Base-by-base conservation (phyloP, 345 rosid genomes). In the Corchorus capsularis region DNA sequence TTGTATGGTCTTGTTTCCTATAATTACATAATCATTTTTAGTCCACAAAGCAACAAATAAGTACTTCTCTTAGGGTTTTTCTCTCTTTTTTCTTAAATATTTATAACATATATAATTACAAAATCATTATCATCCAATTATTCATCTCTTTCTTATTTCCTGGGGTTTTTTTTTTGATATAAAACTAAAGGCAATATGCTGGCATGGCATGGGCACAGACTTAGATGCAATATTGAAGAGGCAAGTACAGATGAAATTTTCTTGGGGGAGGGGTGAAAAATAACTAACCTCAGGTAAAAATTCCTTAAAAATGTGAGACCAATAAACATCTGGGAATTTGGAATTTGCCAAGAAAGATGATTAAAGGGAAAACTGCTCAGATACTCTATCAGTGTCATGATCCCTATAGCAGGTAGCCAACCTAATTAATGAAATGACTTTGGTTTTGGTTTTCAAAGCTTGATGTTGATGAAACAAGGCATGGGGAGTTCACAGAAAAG, bases 1-100 rank as follows among this genome's bases (percentile, higher is more conserved):
- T 69, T 63, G 75, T 49, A 56, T 60, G 67, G 69, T 60, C 70
- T 74, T 68, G 22, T 67, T 73, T 47, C 81, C 47, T 72, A 78
- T 82, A 76, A 78, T 81, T 69, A 61, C 76, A 63, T 65, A 67
- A 83, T 83, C 83, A 77, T 74, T 71, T 9, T 61, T 35, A 20
- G 63, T 78, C 72, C 72, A 55, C 56, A 56, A 79, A 59, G 62
- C 79, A 76, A 81, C 79, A 76, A 80, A 66, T 16, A 64, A 73
- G 78, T 35, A 62, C 70, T 22, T 69, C 64, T 39, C 60, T 41
- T 60, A 17, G 19, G 3, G 17, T 41, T 39, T 8, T 2, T 27
- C 9, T 69, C 15, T 49, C 3, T 15, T 52, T 52, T 16, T 52
- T 52, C 7, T 52, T 45, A 39, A 39, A 39, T 39, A 39, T 39